A percentile compares a stretch with the other conserved stretches of the same genome.
Conservation (phyloP, 495 filamentous ascomycete genomes). For the Talaromyces thailandensis region DNA sequence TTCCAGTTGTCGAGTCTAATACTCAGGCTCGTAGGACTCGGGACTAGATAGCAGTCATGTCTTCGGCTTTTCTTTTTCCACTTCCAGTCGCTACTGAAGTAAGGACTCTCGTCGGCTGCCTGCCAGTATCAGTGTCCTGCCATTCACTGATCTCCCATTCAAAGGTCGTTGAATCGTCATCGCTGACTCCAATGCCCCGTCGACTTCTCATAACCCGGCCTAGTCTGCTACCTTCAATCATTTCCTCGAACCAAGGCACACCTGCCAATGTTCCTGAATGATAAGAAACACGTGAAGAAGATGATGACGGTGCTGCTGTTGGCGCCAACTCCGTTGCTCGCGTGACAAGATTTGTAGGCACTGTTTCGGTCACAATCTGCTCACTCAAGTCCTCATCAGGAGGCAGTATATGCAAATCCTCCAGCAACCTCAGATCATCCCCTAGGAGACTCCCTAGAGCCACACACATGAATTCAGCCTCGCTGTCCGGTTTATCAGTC, state of each 20-base stretch:
- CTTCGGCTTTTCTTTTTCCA: conserved; percentile 6
- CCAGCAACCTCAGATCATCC: conserved; percentile 57
- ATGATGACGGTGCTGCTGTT: conserved; percentile 4
- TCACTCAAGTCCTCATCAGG: conserved; percentile 29
- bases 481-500: conserved; percentile 58
- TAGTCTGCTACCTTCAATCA: conserved; percentile 65
- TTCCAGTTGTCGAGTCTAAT: background rate
- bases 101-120: background rate
- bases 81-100: background rate
- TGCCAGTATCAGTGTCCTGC: conserved; percentile 35
- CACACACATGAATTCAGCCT: conserved; percentile 66
- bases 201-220: conserved; percentile 54
- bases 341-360: background rate
- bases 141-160: conserved; percentile 85
- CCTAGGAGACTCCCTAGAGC: conserved; percentile 61
- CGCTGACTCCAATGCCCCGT: conserved; percentile 42
- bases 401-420: conserved; percentile 58
- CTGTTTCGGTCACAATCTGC: background rate
- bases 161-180: conserved; percentile 50
- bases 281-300: conserved; percentile 11
- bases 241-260: conserved; percentile 73
- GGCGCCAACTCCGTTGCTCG: background rate
- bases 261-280: conserved; percentile 35
- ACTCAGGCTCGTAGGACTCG: background rate
- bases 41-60: background rate